Base-by-base conservation (phyloP, 2,329 filamentous ascomycete species). In the Teratosphaeria viscida region DNA sequence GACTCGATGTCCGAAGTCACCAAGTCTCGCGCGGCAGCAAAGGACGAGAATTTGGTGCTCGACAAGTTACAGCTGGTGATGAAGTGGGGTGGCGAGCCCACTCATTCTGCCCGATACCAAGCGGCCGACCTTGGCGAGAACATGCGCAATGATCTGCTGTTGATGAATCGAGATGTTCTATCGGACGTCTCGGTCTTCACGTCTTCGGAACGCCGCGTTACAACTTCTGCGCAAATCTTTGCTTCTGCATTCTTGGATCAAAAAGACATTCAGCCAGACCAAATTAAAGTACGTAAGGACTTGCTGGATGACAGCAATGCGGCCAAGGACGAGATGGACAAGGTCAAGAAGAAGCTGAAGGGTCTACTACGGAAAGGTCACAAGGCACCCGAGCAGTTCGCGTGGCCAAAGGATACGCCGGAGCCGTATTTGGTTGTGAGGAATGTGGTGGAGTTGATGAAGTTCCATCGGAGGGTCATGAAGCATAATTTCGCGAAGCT, bases 311-410 rank as follows among this genome's bases (percentile, higher is more conserved):
- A 99, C 72, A 97, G 92, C 0, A 99, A 99, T 73, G 94, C 94
- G 3, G 94, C 94, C 60, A 99, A 99, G 73, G 94, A 99, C 72
- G 91, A 96, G 70, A 99, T 96, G 89, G 95, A 99, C 76, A 96
- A 96, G 75, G 94, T 99, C 59, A 99, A 99, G 81, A 99, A 99
- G 83, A 96, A 95, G 84, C 82, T 99, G 32, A 99, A 99, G 77
- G 87, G 90, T 0, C 81, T 99, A 23, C 76, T 99, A 60, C 86
- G 94, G 34, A 89, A 96, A 73, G 94, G 92, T n/a, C 90, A 91
- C 62, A 89, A 94, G 70, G 89, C 92, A 1, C 94, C 94, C 10
- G 86, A 92, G 19, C 91, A 99, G 70, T 99, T 99, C 71, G 90
- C 94, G n/a, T 99, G 94, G 94, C 94, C 94, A 1, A 84, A 85